Conservation (phyloP, 2,329 filamentous ascomycete genomes). For the Cercospora sp. region DNA sequence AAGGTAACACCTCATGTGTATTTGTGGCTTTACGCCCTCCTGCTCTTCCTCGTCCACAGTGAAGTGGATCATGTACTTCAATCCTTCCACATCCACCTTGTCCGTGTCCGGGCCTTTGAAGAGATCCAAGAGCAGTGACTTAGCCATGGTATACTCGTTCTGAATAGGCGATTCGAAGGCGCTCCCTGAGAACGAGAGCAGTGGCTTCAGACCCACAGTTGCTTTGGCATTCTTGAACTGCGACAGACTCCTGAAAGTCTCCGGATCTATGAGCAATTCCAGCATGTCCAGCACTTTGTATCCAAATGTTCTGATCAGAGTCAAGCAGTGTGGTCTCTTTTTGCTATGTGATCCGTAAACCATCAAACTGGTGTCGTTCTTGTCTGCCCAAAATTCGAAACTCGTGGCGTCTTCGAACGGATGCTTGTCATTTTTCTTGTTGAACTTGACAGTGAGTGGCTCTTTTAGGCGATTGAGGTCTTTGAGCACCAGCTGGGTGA, state of each 20-base stretch:
- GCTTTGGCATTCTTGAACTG: conserved; percentile 68
- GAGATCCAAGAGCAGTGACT: conserved; percentile 84
- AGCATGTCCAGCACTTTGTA: conserved; percentile 93
- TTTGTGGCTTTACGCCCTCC: conserved; percentile 45
- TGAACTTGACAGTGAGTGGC: conserved; percentile 84
- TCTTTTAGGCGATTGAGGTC: conserved; percentile 84
- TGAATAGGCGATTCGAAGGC: conserved; percentile 80
- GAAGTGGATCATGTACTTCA: conserved; percentile 87
- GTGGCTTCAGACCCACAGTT: conserved; percentile 79
- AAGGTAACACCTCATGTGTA: conserved; percentile 76
- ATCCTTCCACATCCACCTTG: conserved; percentile 89
- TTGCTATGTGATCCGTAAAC: conserved; percentile 84
- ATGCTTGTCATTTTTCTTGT: conserved; percentile 94
- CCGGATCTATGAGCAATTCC: conserved; percentile 78
- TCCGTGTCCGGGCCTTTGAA: conserved; percentile 79
- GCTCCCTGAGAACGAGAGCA: conserved; percentile 87
- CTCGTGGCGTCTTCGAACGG: conserved; percentile 88
- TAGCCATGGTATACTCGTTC: conserved; percentile 80
- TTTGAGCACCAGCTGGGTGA: conserved; percentile 78
- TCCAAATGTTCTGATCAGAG: conserved; percentile 77
- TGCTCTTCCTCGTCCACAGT: conserved; percentile 63
- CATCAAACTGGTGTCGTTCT: conserved; percentile 88
- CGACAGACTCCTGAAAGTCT: conserved; percentile 66
- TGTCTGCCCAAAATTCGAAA: conserved; percentile 92
- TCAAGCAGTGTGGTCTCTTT: conserved; percentile 91